Evolutionary conservation across 176 grass and related monocot genomes (phyloP).

Genomic region (Urochloa ruziziensis): DNA sequence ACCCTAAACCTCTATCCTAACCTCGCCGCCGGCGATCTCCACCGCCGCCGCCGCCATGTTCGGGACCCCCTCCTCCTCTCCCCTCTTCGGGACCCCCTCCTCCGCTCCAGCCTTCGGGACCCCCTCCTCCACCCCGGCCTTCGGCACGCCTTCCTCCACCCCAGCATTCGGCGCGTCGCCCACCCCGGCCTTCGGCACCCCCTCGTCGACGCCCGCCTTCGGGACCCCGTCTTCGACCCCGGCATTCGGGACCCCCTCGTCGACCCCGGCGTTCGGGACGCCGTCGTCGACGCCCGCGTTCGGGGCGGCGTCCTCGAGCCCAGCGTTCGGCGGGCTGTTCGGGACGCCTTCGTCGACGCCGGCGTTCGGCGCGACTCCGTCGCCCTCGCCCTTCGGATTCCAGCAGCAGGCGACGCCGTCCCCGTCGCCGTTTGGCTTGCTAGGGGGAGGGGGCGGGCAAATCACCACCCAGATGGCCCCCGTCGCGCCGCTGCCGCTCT

Average conservation of each 20-base stretch:
- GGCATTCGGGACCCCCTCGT: background rate
- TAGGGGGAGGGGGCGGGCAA: slow-evolving; percentile 39
- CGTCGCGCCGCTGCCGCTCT: slow-evolving; percentile 71
- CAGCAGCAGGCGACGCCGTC: slow-evolving; percentile 54
- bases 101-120: slow-evolving; percentile 26
- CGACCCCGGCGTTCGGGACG: slow-evolving; percentile 34
- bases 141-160: slow-evolving; percentile 4
- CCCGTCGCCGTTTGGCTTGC: slow-evolving; percentile 54
- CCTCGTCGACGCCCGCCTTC: slow-evolving; percentile 25
- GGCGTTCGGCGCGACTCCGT: slow-evolving; percentile 36
- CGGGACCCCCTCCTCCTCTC: slow-evolving; percentile 17
- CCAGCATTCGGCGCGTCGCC: slow-evolving; percentile 16
- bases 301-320: slow-evolving; percentile 24
- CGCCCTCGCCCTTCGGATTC: slow-evolving; percentile 42
- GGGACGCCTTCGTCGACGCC: slow-evolving; percentile 37
- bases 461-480: slow-evolving; percentile 99
- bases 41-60: slow-evolving; percentile 25
- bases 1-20: slow-evolving; percentile 25
- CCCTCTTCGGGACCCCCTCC: slow-evolving; percentile 35
- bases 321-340: slow-evolving; percentile 45
- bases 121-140: slow-evolving; percentile 27
- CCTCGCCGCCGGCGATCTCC: slow-evolving; percentile 30
- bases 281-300: slow-evolving; percentile 28
- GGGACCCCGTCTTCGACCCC: slow-evolving; percentile 6
- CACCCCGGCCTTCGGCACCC: slow-evolving; percentile 21